Evolutionary conservation across 139 green algal species (phyloP), one percentile per base, ranked within the genome.

Genomic region (Picochlorum sp.): DNA sequence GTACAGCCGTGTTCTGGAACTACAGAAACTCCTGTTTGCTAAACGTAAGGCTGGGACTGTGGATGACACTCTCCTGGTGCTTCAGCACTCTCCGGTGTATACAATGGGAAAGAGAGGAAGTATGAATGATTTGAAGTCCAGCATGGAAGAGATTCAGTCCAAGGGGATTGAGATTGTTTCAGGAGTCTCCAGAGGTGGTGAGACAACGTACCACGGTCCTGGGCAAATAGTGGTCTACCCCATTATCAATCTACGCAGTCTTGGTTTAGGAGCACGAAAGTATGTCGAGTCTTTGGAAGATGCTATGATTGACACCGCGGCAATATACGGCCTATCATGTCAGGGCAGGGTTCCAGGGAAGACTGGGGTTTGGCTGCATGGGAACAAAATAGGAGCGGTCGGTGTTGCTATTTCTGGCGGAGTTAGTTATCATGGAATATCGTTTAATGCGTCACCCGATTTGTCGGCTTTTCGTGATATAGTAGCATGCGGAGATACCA

Each of bases 281-380:
- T 98, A 88, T 69, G 89, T 98, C 44, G 90, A 98, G 72, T 74
- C 64, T 0, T 72, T 98, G 18, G 92, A 98, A 65, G 86, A 97
- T 63, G 69, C 76, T 0, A 75, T 96, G 51, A 73, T 97, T 0
- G 58, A 51, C 20, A 74, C 72, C 3, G 54, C 75, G 6, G 80
- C 71, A 20, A 49, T 66, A n/a, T 83, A 79, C 30, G 89, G 79
- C 49, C 49, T 85, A 0, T 3, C 59, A 3, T 76, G 74, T 15
- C 68, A 82, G 67, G 83, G 84, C 13, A 54, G 74, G 0, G 66
- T 90, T 20, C 61, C 64, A 2, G 51, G 61, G 47, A 66, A 56
- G 34, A 95, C 92, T 4, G 92, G 92, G 3, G 88, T 95, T 23
- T 98, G 92, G 90, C 84, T 92, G 7, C 85, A 74, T 0, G 78